Evolutionary conservation across 2,329 filamentous ascomycete species (phyloP).

Genomic region (Volutella citrinella): DNA sequence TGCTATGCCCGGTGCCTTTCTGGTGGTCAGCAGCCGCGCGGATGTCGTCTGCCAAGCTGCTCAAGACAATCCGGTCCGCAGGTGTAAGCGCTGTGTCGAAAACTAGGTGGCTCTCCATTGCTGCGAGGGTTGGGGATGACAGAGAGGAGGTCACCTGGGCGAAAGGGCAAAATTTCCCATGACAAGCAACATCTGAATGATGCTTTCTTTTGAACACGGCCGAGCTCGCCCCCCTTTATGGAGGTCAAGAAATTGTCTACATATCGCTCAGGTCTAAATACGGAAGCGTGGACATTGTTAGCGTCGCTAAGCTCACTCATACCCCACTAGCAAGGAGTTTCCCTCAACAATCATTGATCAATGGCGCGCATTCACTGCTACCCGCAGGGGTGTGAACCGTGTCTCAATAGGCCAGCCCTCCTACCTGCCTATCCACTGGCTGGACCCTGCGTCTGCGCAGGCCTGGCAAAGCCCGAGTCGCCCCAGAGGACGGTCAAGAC

Average conservation of each 20-base stretch:
- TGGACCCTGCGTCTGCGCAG: too few species aligned
- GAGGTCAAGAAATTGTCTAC: neutral
- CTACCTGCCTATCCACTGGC: too few species aligned
- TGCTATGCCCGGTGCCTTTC: slow-evolving; percentile 1
- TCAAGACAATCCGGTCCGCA: slow-evolving; percentile 38
- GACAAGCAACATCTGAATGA: too few species aligned
- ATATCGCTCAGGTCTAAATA: neutral
- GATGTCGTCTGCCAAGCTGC: slow-evolving; percentile 39
- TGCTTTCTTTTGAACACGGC: too few species aligned
- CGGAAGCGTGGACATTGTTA: neutral
- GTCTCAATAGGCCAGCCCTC: too few species aligned
- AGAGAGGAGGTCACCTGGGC: too few species aligned
- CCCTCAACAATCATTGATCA: too few species aligned
- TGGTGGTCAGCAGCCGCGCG: slow-evolving; percentile 6
- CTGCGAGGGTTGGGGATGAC: neutral
- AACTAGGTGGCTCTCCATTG: slow-evolving; percentile 27
- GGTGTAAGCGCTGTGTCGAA: slow-evolving; percentile 39
- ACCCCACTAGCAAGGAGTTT: too few species aligned
- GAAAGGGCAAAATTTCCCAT: neutral
- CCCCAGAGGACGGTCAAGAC: too few species aligned
- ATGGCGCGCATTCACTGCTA: too few species aligned
- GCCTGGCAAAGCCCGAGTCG: too few species aligned
- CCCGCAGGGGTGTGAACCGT: too few species aligned
- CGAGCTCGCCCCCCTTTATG: neutral
- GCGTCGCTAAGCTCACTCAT: neutral